Evolutionary conservation across 2,329 filamentous ascomycete species (phyloP).

Genomic region (Penicillium sp.): DNA sequence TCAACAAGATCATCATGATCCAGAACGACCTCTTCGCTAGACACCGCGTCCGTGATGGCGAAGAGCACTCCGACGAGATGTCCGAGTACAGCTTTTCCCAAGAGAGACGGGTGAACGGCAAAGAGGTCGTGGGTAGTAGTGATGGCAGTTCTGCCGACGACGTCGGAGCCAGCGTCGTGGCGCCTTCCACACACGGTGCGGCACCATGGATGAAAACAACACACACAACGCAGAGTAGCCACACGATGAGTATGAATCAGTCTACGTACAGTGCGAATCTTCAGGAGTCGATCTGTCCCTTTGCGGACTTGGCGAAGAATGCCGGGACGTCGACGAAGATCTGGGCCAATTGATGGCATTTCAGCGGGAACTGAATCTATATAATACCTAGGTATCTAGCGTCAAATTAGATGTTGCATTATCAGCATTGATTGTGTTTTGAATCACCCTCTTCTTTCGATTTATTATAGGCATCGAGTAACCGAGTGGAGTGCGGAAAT

Average conservation of each 20-base stretch:
- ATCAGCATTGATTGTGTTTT: conserved; percentile 2
- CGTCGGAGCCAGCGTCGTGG: conserved; percentile 27
- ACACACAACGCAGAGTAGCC: background rate
- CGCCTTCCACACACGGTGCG: conserved; percentile 16
- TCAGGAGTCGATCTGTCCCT: conserved; percentile 26
- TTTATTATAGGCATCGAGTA: too few relatives aligned
- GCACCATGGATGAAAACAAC: background rate
- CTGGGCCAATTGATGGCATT: conserved; percentile 23
- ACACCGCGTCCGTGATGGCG: conserved; percentile 68
- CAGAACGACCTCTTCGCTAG: conserved; percentile 84
- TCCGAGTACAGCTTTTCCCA: conserved; percentile 47
- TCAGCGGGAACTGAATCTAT: conserved; percentile 1
- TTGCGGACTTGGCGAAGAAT: conserved; percentile 25
- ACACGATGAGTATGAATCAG: background rate
- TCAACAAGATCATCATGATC: conserved; percentile 81
- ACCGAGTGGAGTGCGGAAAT: background rate
- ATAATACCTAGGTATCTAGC: background rate
- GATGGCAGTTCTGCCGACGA: conserved; percentile 29
- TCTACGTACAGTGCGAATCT: background rate
- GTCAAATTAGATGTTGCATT: background rate
- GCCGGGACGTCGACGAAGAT: conserved; percentile 30
- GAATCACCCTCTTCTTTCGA: background rate
- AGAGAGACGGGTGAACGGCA: conserved; percentile 62
- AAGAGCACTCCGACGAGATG: conserved; percentile 52
- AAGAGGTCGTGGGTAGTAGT: conserved; percentile 48